These are phyloP conservation scores for Lactuca sativa DNA, from an alignment of 129 eudicot species.

Conservation along the genomic window DNA sequence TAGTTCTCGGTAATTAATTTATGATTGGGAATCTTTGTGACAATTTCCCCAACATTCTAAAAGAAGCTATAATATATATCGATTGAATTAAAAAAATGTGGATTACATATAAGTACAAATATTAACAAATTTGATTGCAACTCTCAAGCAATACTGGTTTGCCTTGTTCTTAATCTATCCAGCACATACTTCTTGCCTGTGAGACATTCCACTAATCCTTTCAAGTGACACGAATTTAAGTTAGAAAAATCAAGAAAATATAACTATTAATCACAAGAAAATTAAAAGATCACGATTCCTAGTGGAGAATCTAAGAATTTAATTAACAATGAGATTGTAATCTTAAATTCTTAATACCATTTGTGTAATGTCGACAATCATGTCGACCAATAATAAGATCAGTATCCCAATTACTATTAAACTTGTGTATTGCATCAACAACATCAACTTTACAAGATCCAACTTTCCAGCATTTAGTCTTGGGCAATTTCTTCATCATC, in stretches of 20 bases:
- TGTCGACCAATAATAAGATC: slow-evolving; percentile 60
- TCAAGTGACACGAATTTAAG: slow-evolving; percentile 14
- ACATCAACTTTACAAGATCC: slow-evolving; percentile 54
- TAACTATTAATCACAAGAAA: slow-evolving; percentile 7
- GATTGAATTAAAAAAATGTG: not conserved
- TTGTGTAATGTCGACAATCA: slow-evolving; percentile 80
- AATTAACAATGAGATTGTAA: slow-evolving; percentile 2
- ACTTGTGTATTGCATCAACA: slow-evolving; percentile 41
- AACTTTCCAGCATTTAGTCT: slow-evolving; percentile 72
- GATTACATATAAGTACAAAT: slow-evolving; percentile 11
- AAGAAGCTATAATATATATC: too few species aligned
- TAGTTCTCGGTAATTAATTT: too few species aligned
- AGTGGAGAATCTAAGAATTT: not conserved
- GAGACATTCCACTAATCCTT: slow-evolving; percentile 75
- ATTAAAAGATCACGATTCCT: not conserved
- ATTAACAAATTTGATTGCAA: not conserved
- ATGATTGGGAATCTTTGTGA: too few species aligned
- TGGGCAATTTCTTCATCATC: slow-evolving; percentile 60
- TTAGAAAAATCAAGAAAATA: slow-evolving; percentile 26
- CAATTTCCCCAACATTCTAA: too few species aligned
- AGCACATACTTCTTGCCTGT: slow-evolving; percentile 68
- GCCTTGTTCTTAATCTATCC: slow-evolving; percentile 43
- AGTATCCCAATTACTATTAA: slow-evolving; percentile 72
- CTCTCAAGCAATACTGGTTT: slow-evolving; percentile 20
- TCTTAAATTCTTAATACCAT: slow-evolving; percentile 45